phyloP scores from a whole-genome alignment of 2,329 filamentous ascomycete genomes.

The Stachybotrys echinatus region DNA sequence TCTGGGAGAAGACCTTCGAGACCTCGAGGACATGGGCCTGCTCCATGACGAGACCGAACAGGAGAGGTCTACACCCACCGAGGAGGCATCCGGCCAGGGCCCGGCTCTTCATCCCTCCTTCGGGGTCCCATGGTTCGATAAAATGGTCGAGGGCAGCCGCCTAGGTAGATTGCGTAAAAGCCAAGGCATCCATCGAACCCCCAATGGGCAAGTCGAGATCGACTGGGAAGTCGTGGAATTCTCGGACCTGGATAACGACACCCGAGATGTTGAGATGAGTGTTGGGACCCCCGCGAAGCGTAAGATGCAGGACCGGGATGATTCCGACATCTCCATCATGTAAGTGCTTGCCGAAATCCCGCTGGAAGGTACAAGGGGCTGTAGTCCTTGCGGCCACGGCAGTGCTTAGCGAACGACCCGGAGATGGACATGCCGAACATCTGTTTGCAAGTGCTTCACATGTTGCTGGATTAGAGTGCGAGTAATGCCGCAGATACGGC shows the following conservation, averaged over 20 bases:
- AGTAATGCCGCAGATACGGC: neutral
- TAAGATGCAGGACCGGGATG: slow-evolving; percentile 42
- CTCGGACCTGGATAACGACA: slow-evolving; percentile 26
- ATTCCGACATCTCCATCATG: slow-evolving; percentile 7
- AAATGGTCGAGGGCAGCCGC: slow-evolving; percentile 69
- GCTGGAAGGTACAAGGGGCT: neutral
- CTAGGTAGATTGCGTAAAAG: slow-evolving; percentile 64
- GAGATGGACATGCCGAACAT: neutral
- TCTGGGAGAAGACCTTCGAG: slow-evolving; percentile 61
- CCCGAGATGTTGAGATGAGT: slow-evolving; percentile 27
- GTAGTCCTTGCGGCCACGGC: neutral
- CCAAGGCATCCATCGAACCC: slow-evolving; percentile 45
- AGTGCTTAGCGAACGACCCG: neutral
- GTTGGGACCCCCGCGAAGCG: slow-evolving; percentile 41
- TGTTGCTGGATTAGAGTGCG: neutral
- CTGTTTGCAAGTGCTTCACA: neutral
- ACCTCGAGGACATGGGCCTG: slow-evolving; percentile 71
- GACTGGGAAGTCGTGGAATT: slow-evolving; percentile 86
- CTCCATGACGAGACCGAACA: slow-evolving; percentile 42
- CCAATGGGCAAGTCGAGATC: slow-evolving; percentile 60
- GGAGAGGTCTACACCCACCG: slow-evolving; percentile 7
- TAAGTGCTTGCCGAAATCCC: neutral
- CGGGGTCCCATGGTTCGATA: slow-evolving; percentile 82
- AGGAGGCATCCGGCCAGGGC: slow-evolving; percentile 12
- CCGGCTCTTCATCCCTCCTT: slow-evolving; percentile 49